phyloP scores from a whole-genome alignment of 208 protist genomes.

The Leishmania tropica region DNA sequence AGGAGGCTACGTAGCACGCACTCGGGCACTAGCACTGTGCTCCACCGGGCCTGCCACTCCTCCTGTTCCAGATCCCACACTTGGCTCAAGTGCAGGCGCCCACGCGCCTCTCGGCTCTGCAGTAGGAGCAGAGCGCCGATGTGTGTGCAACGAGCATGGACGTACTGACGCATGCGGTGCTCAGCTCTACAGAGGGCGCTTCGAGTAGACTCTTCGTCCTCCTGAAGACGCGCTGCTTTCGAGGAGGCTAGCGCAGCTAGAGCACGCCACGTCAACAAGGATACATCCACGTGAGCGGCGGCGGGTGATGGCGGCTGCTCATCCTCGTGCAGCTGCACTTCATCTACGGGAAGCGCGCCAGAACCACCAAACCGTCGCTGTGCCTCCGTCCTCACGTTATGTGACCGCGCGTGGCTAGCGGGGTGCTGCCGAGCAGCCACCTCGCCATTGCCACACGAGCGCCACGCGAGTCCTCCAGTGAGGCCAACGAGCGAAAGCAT shows the following conservation, averaged over 20 bases:
- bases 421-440: not conserved
- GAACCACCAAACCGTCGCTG: not conserved
- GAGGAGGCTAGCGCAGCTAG: not conserved
- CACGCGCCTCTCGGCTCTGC: conserved; percentile 1
- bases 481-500: conserved; percentile 8
- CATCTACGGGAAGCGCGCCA: not conserved
- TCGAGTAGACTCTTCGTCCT: not conserved
- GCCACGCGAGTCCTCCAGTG: conserved; percentile 12
- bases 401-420: not conserved
- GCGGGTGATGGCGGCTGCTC: not conserved
- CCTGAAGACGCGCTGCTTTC: not conserved
- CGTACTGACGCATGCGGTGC: not conserved
- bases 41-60: conserved; percentile 25
- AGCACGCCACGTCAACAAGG: not conserved
- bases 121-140: not conserved
- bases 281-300: not conserved
- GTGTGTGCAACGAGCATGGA: not conserved
- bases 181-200: not conserved
- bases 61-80: conserved; percentile 10
- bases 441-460: conserved; percentile 2
- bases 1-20: conserved; percentile 16
- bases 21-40: conserved; percentile 18
- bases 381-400: not conserved
- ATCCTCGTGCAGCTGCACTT: conserved; percentile 1
- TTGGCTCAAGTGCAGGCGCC: not conserved